phyloP scores from a whole-genome alignment of 2,329 filamentous ascomycete genomes.

The Cytospora chrysosperma region DNA sequence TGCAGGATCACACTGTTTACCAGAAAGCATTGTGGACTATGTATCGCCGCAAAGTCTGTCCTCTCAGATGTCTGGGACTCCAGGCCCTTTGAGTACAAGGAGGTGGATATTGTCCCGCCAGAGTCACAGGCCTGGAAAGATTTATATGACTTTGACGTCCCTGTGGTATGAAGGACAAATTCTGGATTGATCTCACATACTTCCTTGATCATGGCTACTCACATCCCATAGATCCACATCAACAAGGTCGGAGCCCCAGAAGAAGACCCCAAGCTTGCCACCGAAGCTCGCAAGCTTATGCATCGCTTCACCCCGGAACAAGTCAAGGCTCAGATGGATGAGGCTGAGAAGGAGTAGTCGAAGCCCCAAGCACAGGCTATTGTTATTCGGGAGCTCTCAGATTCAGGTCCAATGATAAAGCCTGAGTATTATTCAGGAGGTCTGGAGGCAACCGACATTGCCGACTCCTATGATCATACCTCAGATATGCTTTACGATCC shows the following conservation, averaged over 20 bases:
- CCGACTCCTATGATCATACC: background rate
- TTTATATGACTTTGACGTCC: conserved; percentile 78
- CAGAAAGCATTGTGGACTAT: conserved; percentile 69
- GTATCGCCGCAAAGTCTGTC: conserved; percentile 64
- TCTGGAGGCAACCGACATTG: background rate
- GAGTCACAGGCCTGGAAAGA: conserved; percentile 66
- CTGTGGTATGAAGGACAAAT: conserved; percentile 60
- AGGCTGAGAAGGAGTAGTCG: conserved; percentile 41
- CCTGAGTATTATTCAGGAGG: background rate
- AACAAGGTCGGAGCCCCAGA: conserved; percentile 53
- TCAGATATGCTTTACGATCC: conserved; percentile 31
- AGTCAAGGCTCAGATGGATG: conserved; percentile 67
- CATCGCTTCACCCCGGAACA: conserved; percentile 70
- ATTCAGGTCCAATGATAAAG: background rate
- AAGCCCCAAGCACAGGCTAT: too few relatives aligned
- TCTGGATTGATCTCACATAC: too few relatives aligned
- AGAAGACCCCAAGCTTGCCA: conserved; percentile 54
- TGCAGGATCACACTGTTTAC: conserved; percentile 75
- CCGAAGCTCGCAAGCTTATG: conserved; percentile 70
- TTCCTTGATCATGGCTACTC: background rate
- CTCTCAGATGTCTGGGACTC: conserved; percentile 67
- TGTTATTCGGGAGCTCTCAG: background rate
- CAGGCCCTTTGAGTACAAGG: conserved; percentile 65
- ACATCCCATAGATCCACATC: conserved; percentile 54
- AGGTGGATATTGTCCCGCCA: conserved; percentile 67